These are phyloP conservation scores for Podospora pseudoanserina DNA, from an alignment of 495 filamentous ascomycete genomes.

Conservation along the genomic window DNA sequence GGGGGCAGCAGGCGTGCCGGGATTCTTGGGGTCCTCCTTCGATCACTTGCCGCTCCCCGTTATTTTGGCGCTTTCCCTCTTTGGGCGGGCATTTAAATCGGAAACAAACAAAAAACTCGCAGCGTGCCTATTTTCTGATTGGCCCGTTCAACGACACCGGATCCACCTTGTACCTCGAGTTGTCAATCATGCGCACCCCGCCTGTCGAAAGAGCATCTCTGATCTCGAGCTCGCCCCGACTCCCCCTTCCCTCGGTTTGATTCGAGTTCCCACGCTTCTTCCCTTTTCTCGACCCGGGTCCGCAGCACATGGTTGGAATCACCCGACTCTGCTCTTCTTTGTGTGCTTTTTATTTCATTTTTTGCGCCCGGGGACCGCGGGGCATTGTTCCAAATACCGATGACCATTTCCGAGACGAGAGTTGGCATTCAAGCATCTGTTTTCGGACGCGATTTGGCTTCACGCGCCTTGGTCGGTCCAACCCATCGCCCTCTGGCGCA, in stretches of 20 bases:
- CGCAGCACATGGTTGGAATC: slow-evolving; percentile 6
- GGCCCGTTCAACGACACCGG: slow-evolving; percentile 36
- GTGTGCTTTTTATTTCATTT: slow-evolving; percentile 25
- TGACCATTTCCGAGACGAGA: background rate
- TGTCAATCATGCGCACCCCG: slow-evolving; percentile 38
- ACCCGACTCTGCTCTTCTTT: slow-evolving; percentile 14
- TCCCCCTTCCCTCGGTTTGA: slow-evolving; percentile 27
- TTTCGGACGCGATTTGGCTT: slow-evolving; percentile 28
- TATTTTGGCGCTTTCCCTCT: slow-evolving; percentile 30
- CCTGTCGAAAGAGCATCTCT: slow-evolving; percentile 29
- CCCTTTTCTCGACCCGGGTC: slow-evolving; percentile 32
- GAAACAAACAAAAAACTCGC: slow-evolving; percentile 26
- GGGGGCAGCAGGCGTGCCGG: slow-evolving; percentile 10
- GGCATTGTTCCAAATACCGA: slow-evolving; percentile 4
- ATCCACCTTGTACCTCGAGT: slow-evolving; percentile 38
- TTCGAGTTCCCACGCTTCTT: slow-evolving; percentile 36
- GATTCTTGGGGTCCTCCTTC: slow-evolving; percentile 14
- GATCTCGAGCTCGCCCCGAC: slow-evolving; percentile 37
- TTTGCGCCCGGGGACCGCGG: slow-evolving; percentile 16
- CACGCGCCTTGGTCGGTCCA: slow-evolving; percentile 19
- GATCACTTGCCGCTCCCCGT: slow-evolving; percentile 30
- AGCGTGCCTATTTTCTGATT: slow-evolving; percentile 42
- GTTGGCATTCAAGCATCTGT: slow-evolving; percentile 17
- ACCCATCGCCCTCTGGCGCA: slow-evolving; percentile 31
- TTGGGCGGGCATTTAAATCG: slow-evolving; percentile 30